phyloP scores from a whole-genome alignment of 1,139 yeast genomes.

The Kodamaea anthophila region DNA sequence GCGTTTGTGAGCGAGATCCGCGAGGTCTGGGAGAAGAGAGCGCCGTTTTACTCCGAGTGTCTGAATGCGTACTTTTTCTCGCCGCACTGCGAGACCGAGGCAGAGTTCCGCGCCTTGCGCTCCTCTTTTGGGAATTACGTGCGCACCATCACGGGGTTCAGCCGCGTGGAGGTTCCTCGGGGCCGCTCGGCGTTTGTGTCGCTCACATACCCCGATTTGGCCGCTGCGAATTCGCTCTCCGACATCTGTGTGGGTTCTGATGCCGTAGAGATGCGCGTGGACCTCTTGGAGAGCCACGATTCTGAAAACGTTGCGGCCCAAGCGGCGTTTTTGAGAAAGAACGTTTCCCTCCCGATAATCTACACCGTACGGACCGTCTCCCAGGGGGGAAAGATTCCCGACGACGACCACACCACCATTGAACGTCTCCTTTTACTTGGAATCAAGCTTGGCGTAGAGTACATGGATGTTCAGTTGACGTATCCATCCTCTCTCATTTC shows the following conservation, averaged over 20 bases:
- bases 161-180: slow-evolving; percentile 38
- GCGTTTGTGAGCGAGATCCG: slow-evolving; percentile 74
- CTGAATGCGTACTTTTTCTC: slow-evolving; percentile 77
- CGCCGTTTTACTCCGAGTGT: slow-evolving; percentile 72
- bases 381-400: slow-evolving; percentile 74
- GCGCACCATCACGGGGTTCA: slow-evolving; percentile 58
- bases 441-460: slow-evolving; percentile 59
- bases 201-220: slow-evolving; percentile 55
- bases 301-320: slow-evolving; percentile 64
- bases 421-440: slow-evolving; percentile 54
- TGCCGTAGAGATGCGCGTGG: slow-evolving; percentile 83
- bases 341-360: slow-evolving; percentile 66
- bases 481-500: slow-evolving; percentile 28
- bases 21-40: slow-evolving; percentile 80
- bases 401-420: slow-evolving; percentile 42
- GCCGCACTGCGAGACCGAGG: slow-evolving; percentile 55
- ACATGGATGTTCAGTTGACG: slow-evolving; percentile 48
- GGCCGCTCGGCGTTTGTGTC: slow-evolving; percentile 67
- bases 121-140: slow-evolving; percentile 55
- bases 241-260: slow-evolving; percentile 62
- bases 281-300: slow-evolving; percentile 49
- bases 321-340: slow-evolving; percentile 58
- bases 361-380: slow-evolving; percentile 71
- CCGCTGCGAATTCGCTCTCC: slow-evolving; percentile 40
- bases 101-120: slow-evolving; percentile 54